Conservation (phyloP, 805 yeast species). For the Yueomyces sinensis region DNA sequence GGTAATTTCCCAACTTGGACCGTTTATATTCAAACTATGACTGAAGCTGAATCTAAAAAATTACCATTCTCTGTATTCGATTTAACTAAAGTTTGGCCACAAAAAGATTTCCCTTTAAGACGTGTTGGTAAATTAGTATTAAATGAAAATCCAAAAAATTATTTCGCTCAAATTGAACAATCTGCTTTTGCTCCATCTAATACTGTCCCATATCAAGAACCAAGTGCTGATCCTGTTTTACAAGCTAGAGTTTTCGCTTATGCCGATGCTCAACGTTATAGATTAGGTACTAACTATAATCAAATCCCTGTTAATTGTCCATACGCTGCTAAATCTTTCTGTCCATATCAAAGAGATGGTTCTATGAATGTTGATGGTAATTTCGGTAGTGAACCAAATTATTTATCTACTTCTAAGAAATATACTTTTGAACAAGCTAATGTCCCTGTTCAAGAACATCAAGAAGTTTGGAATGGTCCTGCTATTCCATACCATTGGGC, state of each 20-base stretch:
- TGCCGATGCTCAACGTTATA: constrained; percentile 77
- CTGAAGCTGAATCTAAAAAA: constrained; percentile 62
- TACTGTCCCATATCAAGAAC: constrained; percentile 72
- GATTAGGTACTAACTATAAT: constrained; percentile 59
- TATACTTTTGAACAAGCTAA: constrained; percentile 20
- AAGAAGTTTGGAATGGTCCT: constrained; percentile 72
- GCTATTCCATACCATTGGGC: constrained; percentile 85
- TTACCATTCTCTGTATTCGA: constrained; percentile 77
- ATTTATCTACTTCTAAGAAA: constrained; percentile 38
- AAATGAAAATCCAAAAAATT: constrained; percentile 76
- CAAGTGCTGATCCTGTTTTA: constrained; percentile 74
- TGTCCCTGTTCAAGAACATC: constrained; percentile 41
- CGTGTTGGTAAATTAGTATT: constrained; percentile 68
- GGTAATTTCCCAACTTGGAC: constrained; percentile 82
- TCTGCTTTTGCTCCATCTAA: constrained; percentile 79
- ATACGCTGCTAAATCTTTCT: constrained; percentile 36
- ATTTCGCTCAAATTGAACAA: constrained; percentile 79
- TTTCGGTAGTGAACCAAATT: constrained; percentile 67
- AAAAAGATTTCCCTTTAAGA: constrained; percentile 72
- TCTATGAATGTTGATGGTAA: constrained; percentile 57
- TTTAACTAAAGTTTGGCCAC: constrained; percentile 89
- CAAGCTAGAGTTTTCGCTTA: constrained; percentile 74
- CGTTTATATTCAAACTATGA: constrained; percentile 74
- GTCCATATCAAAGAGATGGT: constrained; percentile 78
- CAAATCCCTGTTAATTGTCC: constrained; percentile 92